These are phyloP conservation scores for Pseudogymnoascus sp. DNA, from an alignment of 2,329 filamentous ascomycete genomes.

Conservation along the genomic window DNA sequence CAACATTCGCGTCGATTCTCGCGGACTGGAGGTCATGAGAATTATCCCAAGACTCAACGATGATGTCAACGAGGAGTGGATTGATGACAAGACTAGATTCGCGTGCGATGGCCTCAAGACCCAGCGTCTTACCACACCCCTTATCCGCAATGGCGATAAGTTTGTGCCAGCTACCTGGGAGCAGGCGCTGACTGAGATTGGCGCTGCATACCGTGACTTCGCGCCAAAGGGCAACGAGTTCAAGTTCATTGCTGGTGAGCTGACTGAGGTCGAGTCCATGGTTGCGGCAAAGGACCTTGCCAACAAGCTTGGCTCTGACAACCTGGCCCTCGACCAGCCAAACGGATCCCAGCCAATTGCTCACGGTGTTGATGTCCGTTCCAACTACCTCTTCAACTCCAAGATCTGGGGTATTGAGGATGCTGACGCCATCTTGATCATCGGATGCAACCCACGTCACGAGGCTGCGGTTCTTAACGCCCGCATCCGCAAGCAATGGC, in stretches of 20 bases:
- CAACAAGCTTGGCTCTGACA: conserved; percentile 94
- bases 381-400: conserved; percentile 96
- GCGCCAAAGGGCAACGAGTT: conserved; percentile 88
- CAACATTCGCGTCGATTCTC: conserved; percentile 87
- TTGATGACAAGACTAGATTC: conserved; percentile 96
- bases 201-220: conserved; percentile 69
- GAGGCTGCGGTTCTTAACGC: conserved; percentile 94
- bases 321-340: conserved; percentile 85
- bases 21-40: conserved; percentile 94
- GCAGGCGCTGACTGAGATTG: conserved; percentile 84
- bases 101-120: conserved; percentile 95
- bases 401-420: conserved; percentile 90
- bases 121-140: conserved; percentile 85
- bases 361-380: conserved; percentile 87
- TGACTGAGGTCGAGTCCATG: conserved; percentile 86
- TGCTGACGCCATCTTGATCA: conserved; percentile 81
- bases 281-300: conserved; percentile 96
- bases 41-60: conserved; percentile 89
- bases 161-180: conserved; percentile 94
- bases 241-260: conserved; percentile 85
- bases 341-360: conserved; percentile 75
- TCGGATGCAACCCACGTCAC: conserved; percentile 91
- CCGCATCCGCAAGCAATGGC: conserved; percentile 95
- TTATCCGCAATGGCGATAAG: conserved; percentile 81
- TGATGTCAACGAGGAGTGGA: conserved; percentile 99